These are phyloP conservation scores for Pseudogymnoascus sp. DNA, from an alignment of 2,329 filamentous ascomycete species.

Conservation along the genomic window DNA sequence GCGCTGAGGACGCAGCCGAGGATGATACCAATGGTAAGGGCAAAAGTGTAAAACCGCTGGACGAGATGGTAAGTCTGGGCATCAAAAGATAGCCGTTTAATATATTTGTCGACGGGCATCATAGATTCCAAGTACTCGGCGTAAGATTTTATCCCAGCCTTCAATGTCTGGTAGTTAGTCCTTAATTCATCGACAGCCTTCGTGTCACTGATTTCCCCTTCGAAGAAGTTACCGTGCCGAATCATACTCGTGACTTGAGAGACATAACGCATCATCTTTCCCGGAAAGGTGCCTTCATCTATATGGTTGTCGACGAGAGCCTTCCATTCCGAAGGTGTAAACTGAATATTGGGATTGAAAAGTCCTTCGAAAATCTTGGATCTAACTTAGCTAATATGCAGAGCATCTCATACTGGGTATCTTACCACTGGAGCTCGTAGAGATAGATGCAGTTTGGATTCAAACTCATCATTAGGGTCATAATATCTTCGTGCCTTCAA, in stretches of 20 bases:
- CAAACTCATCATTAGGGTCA: constrained; percentile 29
- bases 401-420: neutral
- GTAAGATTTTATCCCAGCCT: neutral
- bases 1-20: constrained; percentile 29
- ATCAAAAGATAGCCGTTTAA: neutral
- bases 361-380: constrained; percentile 30
- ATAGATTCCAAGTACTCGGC: neutral
- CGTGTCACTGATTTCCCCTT: neutral
- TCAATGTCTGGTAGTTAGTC: neutral
- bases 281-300: constrained; percentile 24
- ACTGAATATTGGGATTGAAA: constrained; percentile 28
- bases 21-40: constrained; percentile 25
- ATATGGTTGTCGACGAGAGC: constrained; percentile 27
- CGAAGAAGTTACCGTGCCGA: constrained; percentile 20
- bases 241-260: constrained; percentile 28
- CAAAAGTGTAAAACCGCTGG: constrained; percentile 28
- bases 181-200: neutral
- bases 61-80: neutral
- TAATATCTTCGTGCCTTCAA: constrained; percentile 28
- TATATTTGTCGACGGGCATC: neutral
- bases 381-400: neutral
- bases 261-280: constrained; percentile 27
- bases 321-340: constrained; percentile 30
- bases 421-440: constrained; percentile 31
- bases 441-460: constrained; percentile 28